Evolutionary conservation across 2,329 filamentous ascomycete genomes (phyloP), one percentile per base, ranked within the genome.

Genomic region (Chaetomiaceae sp.): DNA sequence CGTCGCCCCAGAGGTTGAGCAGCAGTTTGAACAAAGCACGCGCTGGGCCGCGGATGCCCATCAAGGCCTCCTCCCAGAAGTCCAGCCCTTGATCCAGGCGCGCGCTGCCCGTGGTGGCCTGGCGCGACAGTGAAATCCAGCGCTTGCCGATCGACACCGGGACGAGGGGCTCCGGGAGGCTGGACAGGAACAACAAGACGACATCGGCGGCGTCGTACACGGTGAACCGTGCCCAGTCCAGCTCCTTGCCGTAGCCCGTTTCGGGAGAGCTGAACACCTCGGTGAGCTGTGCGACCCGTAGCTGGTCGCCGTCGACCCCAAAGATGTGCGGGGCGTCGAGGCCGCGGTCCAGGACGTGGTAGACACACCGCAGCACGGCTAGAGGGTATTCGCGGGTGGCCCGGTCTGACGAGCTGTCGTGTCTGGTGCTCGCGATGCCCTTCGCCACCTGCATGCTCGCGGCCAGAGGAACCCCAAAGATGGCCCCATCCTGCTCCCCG

Each of bases 31-130:
- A 63, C 26, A 71, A 47, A 38, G 57, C 63, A 32, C 67, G 61
- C 5, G 58, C 58, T 1, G 63, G 60, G 1, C 68, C 68, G 11
- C 63, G 60, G 9, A 71, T 58, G 1, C 67, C 65, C 19, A 61
- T 61, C 6, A 72, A 56, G 7, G 69, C 68, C 57, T 72, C 69
- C 48, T 71, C 68, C 69, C 69, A 72, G 44, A 72, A 72, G 49
- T 71, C 68, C 36, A 72, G 66, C 45, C 68, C 68, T 54, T 65
- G 62, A 47, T 71, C 69, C 5, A 65, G 54, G 14, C 67, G 61
- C 35, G 58, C 64, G 17, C 60, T 65, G 11, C 61, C 52, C 19
- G 65, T 38, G 9, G 61, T 65, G 1, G 67, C 65, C 51, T 70
- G 69, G 27, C 65, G 60, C 26, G 68, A 68, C 32, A 72, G 57